Base-by-base conservation (phyloP, 225 moss, liverwort and hornwort species). In the Thuidium tamariscinum region DNA sequence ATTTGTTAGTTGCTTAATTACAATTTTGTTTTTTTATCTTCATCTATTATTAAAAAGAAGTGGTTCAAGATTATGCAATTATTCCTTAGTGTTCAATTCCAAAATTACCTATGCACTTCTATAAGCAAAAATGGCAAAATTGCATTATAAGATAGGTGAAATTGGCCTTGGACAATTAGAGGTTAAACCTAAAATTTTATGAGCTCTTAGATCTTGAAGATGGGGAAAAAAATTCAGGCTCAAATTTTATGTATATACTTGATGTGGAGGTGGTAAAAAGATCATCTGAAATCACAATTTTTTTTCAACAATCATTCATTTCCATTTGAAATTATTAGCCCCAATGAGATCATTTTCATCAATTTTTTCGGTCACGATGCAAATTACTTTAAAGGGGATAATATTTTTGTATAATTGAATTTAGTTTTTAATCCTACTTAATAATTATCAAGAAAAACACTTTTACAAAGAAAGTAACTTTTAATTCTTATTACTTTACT, bases 1-100 rank as follows among this genome's bases (percentile, higher is more conserved):
- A 15, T 70, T 41, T 26, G 13, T 1, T 1, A 2, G 19, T 68
- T 68, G 7, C 39, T 2, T 2, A 1, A 23, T 23, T 12, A 7
- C 37, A 37, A 11, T 12, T 8, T 8, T 3, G 19, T 42, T 8
- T 3, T 37, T 41, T 13, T 0, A 41, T 42, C 15, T 3, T 70
- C 15, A 42, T 26, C 2, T 42, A 9, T 0, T 25, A 1, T 1
- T 14, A 2, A 41, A 22, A 69, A 25, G 4, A 39, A 70, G 0
- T 14, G 2, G 42, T 70, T 42, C 8, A 70, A 68, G 19, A 23
- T n/a, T 10, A 23, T 13, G 13, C 0, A 4, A 0, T 68, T 39
- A 39, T 2, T 39, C 39, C 4, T 39, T 7, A 39, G 20, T 68
- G 13, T 13, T 68, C 13, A 39, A 23, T 22, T 7, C 13, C 23